Evolutionary conservation across 495 filamentous ascomycete genomes (phyloP).

Genomic region (Collariella sp.): DNA sequence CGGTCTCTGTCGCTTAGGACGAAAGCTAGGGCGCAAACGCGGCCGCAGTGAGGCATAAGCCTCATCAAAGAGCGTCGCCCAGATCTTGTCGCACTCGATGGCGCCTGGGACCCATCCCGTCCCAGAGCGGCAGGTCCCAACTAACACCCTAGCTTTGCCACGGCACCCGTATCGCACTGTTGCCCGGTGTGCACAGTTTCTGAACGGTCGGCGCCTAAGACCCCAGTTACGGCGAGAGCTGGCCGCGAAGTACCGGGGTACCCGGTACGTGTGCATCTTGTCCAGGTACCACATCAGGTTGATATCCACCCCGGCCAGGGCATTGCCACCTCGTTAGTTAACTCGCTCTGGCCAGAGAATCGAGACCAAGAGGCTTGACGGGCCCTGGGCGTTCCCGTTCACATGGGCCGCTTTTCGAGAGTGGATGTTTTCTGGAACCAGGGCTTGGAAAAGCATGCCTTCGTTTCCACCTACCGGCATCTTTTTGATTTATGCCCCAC

Average conservation of each 20-base stretch:
- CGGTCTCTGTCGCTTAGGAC: neutral
- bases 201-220: conserved; percentile 8
- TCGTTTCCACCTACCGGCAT: neutral
- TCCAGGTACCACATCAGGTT: neutral
- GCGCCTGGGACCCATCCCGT: neutral
- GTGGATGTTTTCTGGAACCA: neutral
- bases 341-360: neutral
- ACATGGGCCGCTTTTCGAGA: neutral
- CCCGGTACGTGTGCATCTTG: neutral
- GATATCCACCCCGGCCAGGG: neutral
- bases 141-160: neutral
- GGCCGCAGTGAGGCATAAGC: neutral
- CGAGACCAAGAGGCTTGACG: neutral
- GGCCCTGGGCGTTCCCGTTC: neutral
- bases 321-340: neutral
- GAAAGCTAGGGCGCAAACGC: neutral
- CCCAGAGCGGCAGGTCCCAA: neutral
- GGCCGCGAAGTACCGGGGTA: conserved; percentile 5
- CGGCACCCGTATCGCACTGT: neutral
- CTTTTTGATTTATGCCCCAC: neutral
- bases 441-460: neutral
- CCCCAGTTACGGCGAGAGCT: neutral
- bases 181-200: conserved; percentile 4
- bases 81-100: neutral
- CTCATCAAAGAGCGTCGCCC: neutral